Evolutionary conservation across 2,329 filamentous ascomycete species (phyloP).

Genomic region (Hymenoscyphus fraxineus): DNA sequence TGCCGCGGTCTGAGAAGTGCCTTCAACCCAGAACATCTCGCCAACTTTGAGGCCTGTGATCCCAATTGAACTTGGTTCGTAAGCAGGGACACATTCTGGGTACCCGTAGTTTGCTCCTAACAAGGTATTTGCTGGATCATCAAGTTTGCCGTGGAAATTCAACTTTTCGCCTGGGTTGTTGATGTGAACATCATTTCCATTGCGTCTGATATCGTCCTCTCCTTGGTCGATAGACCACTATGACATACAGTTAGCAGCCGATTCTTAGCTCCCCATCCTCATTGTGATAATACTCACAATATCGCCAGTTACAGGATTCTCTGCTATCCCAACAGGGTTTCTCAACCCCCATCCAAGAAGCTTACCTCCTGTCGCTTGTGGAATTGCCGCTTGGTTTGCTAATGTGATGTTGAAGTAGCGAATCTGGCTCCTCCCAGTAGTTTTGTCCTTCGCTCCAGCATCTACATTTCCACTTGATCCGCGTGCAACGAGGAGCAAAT

Average conservation of each 20-base stretch:
- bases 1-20: slow-evolving; percentile 28
- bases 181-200: slow-evolving; percentile 56
- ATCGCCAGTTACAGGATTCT: slow-evolving; percentile 52
- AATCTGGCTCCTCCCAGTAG: slow-evolving; percentile 61
- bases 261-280: not conserved
- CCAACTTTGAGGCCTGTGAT: slow-evolving; percentile 42
- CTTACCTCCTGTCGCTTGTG: slow-evolving; percentile 44
- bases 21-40: slow-evolving; percentile 45
- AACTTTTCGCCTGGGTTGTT: slow-evolving; percentile 72
- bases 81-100: slow-evolving; percentile 64
- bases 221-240: slow-evolving; percentile 60
- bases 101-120: slow-evolving; percentile 63
- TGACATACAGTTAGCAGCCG: not conserved
- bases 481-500: slow-evolving; percentile 60
- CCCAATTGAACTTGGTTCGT: slow-evolving; percentile 50
- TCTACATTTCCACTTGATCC: slow-evolving; percentile 65
- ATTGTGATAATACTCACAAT: slow-evolving; percentile 41
- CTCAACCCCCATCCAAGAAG: slow-evolving; percentile 66
- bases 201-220: slow-evolving; percentile 59
- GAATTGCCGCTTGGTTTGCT: slow-evolving; percentile 25
- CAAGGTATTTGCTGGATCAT: slow-evolving; percentile 24
- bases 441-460: slow-evolving; percentile 44
- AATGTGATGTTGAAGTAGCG: slow-evolving; percentile 54
- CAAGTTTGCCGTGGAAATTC: slow-evolving; percentile 64
- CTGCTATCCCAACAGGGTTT: slow-evolving; percentile 69